These are phyloP conservation scores for Novymonas esmeraldas DNA, from an alignment of 208 protist genomes.

Conservation along the genomic window DNA sequence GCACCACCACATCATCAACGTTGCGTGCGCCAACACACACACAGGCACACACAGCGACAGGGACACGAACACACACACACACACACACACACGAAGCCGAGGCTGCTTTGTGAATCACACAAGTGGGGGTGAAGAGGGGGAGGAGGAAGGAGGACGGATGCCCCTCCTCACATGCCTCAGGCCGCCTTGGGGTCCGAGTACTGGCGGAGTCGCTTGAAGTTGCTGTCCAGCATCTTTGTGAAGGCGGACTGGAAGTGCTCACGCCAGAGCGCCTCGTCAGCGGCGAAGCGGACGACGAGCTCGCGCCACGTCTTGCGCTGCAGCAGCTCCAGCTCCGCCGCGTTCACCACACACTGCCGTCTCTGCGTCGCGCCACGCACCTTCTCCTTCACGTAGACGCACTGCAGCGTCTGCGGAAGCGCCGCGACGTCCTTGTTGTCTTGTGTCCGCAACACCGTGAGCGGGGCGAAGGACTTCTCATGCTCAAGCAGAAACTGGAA, in stretches of 20 bases:
- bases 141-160: neutral
- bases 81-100: neutral
- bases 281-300: constrained; percentile 55
- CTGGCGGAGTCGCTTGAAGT: constrained; percentile 74
- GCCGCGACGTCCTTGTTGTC: constrained; percentile 68
- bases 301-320: constrained; percentile 53
- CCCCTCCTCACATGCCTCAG: neutral
- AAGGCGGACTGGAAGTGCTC: constrained; percentile 68
- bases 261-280: constrained; percentile 67
- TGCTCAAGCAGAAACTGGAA: constrained; percentile 76
- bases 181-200: constrained; percentile 51
- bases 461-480: constrained; percentile 55
- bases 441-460: constrained; percentile 67
- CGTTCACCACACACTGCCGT: constrained; percentile 66
- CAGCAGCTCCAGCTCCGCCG: constrained; percentile 68
- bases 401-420: constrained; percentile 62
- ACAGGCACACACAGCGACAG: neutral
- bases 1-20: too few relatives aligned
- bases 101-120: too few relatives aligned
- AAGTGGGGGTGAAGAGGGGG: too few relatives aligned
- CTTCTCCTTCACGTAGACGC: constrained; percentile 48
- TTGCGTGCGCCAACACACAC: too few relatives aligned
- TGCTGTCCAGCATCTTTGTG: constrained; percentile 83
- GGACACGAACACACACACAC: neutral
- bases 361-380: constrained; percentile 17